phyloP scores from a whole-genome alignment of 257 asterid genomes.

The Solanum microdontum region DNA sequence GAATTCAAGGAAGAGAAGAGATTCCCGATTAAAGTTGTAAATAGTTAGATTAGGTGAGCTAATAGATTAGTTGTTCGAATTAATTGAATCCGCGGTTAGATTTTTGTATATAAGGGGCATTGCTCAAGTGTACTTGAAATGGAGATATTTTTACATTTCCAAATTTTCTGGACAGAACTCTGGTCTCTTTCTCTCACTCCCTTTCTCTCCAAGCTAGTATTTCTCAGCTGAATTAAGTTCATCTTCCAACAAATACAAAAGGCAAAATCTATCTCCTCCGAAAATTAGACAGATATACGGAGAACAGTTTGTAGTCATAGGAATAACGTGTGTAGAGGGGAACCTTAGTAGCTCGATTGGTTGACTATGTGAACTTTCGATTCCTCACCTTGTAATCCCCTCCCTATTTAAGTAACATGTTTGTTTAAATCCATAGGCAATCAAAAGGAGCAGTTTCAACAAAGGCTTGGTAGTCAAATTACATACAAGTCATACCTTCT shows the following conservation, averaged over 20 bases:
- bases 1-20: neutral
- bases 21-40: neutral
- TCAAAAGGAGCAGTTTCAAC: neutral
- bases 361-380: neutral
- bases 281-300: neutral
- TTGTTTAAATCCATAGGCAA: neutral
- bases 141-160: neutral
- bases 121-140: neutral
- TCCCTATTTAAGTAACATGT: neutral
- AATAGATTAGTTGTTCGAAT: neutral
- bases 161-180: neutral
- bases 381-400: neutral
- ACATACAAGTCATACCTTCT: constrained; percentile 32
- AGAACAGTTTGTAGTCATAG: neutral
- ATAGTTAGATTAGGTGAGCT: neutral
- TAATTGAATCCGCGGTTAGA: neutral
- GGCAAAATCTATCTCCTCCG: neutral
- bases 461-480: neutral
- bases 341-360: neutral
- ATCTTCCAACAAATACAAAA: neutral
- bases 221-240: neutral
- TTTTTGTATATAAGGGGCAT: neutral
- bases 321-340: neutral
- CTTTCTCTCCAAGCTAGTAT: neutral
- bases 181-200: too few species aligned